Evolutionary conservation across 179 eudicot species (phyloP).

Genomic region (Beta macrorhiza): DNA sequence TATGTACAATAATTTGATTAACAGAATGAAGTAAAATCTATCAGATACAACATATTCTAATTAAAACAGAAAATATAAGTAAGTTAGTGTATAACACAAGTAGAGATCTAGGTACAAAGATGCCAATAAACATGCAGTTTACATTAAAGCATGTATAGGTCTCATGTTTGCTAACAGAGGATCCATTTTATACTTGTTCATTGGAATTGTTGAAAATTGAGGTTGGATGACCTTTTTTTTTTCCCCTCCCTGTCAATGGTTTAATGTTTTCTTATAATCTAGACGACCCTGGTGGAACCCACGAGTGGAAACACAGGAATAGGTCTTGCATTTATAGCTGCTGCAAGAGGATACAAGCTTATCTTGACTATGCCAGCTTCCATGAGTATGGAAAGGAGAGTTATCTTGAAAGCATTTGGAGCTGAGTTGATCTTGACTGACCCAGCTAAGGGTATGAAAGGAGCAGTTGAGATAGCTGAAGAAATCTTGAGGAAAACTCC

Average conservation of each 20-base stretch:
- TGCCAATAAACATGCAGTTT: neutral
- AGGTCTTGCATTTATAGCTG: constrained; percentile 94
- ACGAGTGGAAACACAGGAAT: constrained; percentile 99
- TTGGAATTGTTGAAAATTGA: neutral
- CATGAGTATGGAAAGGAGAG: constrained; percentile 94
- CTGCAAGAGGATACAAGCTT: constrained; percentile 88
- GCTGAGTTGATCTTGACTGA: constrained; percentile 92
- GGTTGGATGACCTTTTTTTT: neutral
- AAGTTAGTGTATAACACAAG: neutral
- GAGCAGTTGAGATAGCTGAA: constrained; percentile 88
- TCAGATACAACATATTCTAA: neutral
- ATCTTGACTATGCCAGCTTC: constrained; percentile 91
- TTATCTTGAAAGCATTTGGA: constrained; percentile 91
- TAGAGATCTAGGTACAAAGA: neutral
- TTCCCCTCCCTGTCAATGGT: neutral
- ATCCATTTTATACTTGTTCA: neutral
- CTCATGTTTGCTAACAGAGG: neutral
- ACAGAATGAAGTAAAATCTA: neutral
- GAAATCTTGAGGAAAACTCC: constrained; percentile 73
- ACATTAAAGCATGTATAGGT: neutral
- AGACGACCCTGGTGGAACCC: constrained; percentile 91
- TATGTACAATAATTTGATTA: neutral
- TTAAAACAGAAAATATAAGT: neutral
- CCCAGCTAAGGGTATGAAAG: constrained; percentile 88
- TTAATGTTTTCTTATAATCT: constrained; percentile 19